Evolutionary conservation across 1,284 basidiomycete species (phyloP).

Genomic region (Cryptococcus sp.): DNA sequence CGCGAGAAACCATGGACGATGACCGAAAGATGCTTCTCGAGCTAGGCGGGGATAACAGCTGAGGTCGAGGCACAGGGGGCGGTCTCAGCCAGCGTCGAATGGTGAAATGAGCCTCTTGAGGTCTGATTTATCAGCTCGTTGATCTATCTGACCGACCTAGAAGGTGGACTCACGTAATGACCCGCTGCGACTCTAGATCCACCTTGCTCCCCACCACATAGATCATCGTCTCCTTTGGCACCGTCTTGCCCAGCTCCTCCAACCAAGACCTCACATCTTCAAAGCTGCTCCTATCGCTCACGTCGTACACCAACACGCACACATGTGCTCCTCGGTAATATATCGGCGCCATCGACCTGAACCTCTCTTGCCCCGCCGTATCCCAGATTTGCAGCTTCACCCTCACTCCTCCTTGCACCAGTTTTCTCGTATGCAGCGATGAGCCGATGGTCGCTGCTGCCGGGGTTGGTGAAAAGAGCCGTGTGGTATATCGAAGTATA

Average conservation of each 20-base stretch:
- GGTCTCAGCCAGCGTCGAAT: slow-evolving; percentile 36
- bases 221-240: slow-evolving; percentile 42
- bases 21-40: slow-evolving; percentile 27
- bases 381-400: slow-evolving; percentile 81
- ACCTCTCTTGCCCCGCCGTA: slow-evolving; percentile 95
- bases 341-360: slow-evolving; percentile 79
- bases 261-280: slow-evolving; percentile 90
- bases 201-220: slow-evolving; percentile 45
- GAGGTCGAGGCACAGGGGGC: slow-evolving; percentile 12
- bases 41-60: slow-evolving; percentile 16
- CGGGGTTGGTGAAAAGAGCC: slow-evolving; percentile 72
- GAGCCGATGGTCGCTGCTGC: slow-evolving; percentile 90
- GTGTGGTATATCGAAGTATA: slow-evolving; percentile 85
- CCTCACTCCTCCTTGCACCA: slow-evolving; percentile 76
- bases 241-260: slow-evolving; percentile 53
- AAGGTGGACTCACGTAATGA: slow-evolving; percentile 28
- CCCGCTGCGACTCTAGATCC: slow-evolving; percentile 31
- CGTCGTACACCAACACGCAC: slow-evolving; percentile 51
- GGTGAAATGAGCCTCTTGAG: slow-evolving; percentile 28
- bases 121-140: slow-evolving; percentile 15
- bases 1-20: slow-evolving; percentile 17
- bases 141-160: not conserved
- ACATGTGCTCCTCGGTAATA: slow-evolving; percentile 54
- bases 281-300: slow-evolving; percentile 68
- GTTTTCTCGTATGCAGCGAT: slow-evolving; percentile 91